Evolutionary conservation across 2,329 filamentous ascomycete genomes (phyloP), one percentile per base, ranked within the genome.

Genomic region (Proliferodiscus dingleyae): DNA sequence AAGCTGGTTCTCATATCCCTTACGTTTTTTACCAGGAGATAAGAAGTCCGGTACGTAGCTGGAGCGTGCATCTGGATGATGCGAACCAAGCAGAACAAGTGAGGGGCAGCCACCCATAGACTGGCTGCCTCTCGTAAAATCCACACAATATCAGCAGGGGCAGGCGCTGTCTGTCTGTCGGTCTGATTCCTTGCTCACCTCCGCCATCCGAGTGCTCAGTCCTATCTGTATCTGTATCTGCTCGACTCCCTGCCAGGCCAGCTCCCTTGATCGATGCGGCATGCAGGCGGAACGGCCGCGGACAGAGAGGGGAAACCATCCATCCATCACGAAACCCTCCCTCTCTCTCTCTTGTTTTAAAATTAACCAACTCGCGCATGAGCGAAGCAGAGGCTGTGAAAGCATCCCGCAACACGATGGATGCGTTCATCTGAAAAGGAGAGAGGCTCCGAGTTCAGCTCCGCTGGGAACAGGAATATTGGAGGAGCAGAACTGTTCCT

Each of bases 1-100:
- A 43, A 48, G 41, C 40, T 33, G 8, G n/a, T 7, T 44, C 16
- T 32, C 23, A 41, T 28, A 39, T 26, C 34, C n/a, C 28, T n/a
- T 15, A 36, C 19, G 9, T 18, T 32, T 13, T 4, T 32, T 32
- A 34, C 37, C 13, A 26, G 39, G 22, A 48, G 46, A 48, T 44
- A 48, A 48, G 36, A 23, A 26, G 24, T 11, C 6, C 11, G 24
- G 24, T n/a, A n/a, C n/a, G n/a, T n/a, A n/a, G n/a, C n/a, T n/a
- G n/a, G n/a, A n/a, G n/a, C n/a, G n/a, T n/a, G n/a, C n/a, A n/a
- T n/a, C n/a, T n/a, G n/a, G 34, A 8, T 19, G 16, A 16, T 37
- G 34, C 34, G 15, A 3, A 30, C 11, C 10, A 5, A 30, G 11
- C 28, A n/a, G 13, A 10, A 6, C 13, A 8, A 34, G 32, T 34